Evolutionary conservation across 1,139 yeast species (phyloP).

Genomic region (Tardiomyces digboiensis): DNA sequence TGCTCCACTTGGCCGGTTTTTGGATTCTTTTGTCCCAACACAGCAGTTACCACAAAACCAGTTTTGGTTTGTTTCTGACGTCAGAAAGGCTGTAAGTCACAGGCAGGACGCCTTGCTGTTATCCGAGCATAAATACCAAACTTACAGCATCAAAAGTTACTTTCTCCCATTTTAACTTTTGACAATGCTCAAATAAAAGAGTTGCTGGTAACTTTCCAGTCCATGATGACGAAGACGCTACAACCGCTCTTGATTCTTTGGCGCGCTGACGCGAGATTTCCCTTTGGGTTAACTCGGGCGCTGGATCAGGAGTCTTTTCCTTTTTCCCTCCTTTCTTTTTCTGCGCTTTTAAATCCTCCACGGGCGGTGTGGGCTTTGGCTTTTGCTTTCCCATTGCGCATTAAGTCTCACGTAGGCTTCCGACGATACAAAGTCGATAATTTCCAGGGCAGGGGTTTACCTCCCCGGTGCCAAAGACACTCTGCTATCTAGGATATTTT

Average conservation of each 20-base stretch:
- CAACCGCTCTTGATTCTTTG: constrained; percentile 23
- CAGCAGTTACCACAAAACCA: constrained; percentile 44
- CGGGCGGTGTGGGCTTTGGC: constrained; percentile 4
- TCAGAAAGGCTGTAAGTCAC: constrained; percentile 15
- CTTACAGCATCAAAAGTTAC: constrained; percentile 49
- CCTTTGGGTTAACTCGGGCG: constrained; percentile 15
- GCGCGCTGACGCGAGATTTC: constrained; percentile 16
- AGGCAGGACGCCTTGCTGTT: too few relatives aligned
- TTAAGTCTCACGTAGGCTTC: too few relatives aligned
- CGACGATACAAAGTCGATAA: too few relatives aligned
- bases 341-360: constrained; percentile 4
- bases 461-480: too few relatives aligned
- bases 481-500: too few relatives aligned
- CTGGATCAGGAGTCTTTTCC: constrained; percentile 4
- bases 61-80: constrained; percentile 36
- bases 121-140: too few relatives aligned
- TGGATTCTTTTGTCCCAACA: constrained; percentile 66
- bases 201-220: constrained; percentile 93
- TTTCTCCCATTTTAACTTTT: constrained; percentile 82
- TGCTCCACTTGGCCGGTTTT: constrained; percentile 61
- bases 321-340: constrained; percentile 7
- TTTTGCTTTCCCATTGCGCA: constrained; percentile 7
- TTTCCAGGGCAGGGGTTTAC: too few relatives aligned
- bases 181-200: constrained; percentile 78
- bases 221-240: constrained; percentile 63